A percentile compares a stretch with the other conserved stretches of the same genome.
phyloP scores from a whole-genome alignment of 257 asterid genomes.

The Parsonsia alboflavescens region DNA sequence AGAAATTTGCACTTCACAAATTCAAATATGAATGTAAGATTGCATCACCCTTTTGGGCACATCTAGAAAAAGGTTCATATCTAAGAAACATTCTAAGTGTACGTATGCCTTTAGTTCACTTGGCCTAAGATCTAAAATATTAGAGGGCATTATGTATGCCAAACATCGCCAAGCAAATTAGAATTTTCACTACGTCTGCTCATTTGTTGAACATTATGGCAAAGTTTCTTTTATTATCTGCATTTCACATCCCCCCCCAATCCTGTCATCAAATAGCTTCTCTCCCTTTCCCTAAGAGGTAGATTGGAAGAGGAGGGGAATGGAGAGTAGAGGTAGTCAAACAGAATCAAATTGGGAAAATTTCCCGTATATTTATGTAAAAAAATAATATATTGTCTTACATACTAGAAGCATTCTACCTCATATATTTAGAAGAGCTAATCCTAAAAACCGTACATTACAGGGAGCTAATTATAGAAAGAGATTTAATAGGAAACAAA shows the following conservation, averaged over 20 bases:
- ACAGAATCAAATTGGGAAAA: no score
- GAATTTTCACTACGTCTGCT: not conserved
- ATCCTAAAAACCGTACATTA: no score
- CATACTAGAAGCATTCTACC: no score
- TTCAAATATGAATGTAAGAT: not conserved
- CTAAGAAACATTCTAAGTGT: not conserved
- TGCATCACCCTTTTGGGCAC: not conserved
- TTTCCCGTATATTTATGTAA: no score
- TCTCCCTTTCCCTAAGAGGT: not conserved
- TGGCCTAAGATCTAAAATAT: not conserved
- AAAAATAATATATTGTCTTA: no score
- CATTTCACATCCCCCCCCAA: no score
- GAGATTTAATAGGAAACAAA: no score
- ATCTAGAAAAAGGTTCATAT: not conserved
- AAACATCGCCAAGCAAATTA: not conserved
- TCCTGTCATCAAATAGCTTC: not conserved
- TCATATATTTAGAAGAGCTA: no score
- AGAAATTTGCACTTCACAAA: not conserved
- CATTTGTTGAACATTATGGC: not conserved
- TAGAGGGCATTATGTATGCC: not conserved
- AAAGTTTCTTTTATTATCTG: not conserved
- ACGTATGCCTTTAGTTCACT: not conserved
- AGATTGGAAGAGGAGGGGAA: not conserved
- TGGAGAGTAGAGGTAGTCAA: constrained; percentile 10
- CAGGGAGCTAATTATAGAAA: no score